Evolutionary conservation across 208 protist species (phyloP).

Genomic region (Trypanosoma lewisi): DNA sequence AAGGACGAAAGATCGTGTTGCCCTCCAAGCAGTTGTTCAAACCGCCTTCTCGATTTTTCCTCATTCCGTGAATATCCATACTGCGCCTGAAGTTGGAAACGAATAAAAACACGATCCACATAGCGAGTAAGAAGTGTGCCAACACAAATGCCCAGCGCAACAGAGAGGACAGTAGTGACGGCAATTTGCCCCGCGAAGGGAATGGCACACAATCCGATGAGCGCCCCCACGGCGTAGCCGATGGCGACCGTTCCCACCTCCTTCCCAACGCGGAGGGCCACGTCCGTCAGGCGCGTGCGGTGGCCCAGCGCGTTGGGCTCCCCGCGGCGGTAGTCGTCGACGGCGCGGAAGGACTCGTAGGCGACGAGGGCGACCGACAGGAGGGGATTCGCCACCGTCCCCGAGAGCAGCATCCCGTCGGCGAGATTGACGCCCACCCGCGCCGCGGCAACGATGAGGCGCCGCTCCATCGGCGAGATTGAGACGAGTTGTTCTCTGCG

Average conservation of each 20-base stretch:
- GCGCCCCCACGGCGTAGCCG: conserved; percentile 54
- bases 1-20: conserved; percentile 61
- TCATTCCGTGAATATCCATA: conserved; percentile 64
- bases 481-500: conserved; percentile 20
- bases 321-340: conserved; percentile 52
- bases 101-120: conserved; percentile 60
- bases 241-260: conserved; percentile 49
- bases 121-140: conserved; percentile 63
- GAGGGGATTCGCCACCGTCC: conserved; percentile 47
- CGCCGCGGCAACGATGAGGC: conserved; percentile 39
- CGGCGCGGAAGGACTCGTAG: conserved; percentile 48
- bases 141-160: conserved; percentile 49
- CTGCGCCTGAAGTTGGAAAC: conserved; percentile 51
- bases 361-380: conserved; percentile 49
- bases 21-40: conserved; percentile 55
- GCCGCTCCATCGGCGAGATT: conserved; percentile 33
- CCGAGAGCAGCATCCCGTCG: conserved; percentile 54
- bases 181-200: conserved; percentile 59
- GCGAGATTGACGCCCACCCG: conserved; percentile 52
- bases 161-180: conserved; percentile 53
- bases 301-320: conserved; percentile 59
- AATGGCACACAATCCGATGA: conserved; percentile 55
- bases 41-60: conserved; percentile 45
- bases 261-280: conserved; percentile 56
- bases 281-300: conserved; percentile 46